phyloP scores from a whole-genome alignment of 441 rosid genomes.

The Populus hybrid region DNA sequence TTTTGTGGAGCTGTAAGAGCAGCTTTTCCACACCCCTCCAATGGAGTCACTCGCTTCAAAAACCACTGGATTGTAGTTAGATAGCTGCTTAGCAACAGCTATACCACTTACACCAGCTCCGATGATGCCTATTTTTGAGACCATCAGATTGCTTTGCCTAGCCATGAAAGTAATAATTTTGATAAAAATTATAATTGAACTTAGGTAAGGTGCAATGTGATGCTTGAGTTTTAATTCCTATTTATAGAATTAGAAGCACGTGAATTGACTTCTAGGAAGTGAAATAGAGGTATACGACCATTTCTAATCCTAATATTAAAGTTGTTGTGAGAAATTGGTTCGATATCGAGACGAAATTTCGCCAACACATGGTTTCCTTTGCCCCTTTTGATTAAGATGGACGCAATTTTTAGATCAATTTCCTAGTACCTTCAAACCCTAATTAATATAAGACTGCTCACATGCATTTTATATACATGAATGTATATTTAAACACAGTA shows the following conservation, averaged over 20 bases:
- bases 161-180: conserved; percentile 17
- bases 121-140: conserved; percentile 60
- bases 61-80: conserved; percentile 52
- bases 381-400: neutral
- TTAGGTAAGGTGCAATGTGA: neutral
- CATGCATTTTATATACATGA: neutral
- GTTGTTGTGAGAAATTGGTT: conserved; percentile 22
- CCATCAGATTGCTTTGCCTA: conserved; percentile 18
- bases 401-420: conserved; percentile 8
- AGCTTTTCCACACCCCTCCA: conserved; percentile 86
- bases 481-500: too few relatives aligned
- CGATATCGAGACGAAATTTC: conserved; percentile 28
- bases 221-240: conserved; percentile 10
- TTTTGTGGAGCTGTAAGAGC: conserved; percentile 70
- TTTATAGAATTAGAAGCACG: conserved; percentile 31
- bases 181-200: neutral
- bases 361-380: neutral
- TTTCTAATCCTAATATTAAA: neutral
- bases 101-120: conserved; percentile 89
- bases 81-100: conserved; percentile 67
- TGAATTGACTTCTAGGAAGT: conserved; percentile 15
- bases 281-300: conserved; percentile 4
- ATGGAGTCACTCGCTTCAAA: conserved; percentile 71
- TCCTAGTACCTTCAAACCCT: conserved; percentile 26
- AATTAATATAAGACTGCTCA: neutral